Evolutionary conservation across 1,139 yeast species (phyloP), one percentile per base, ranked within the genome.

Genomic region (Taphrina pruni): DNA sequence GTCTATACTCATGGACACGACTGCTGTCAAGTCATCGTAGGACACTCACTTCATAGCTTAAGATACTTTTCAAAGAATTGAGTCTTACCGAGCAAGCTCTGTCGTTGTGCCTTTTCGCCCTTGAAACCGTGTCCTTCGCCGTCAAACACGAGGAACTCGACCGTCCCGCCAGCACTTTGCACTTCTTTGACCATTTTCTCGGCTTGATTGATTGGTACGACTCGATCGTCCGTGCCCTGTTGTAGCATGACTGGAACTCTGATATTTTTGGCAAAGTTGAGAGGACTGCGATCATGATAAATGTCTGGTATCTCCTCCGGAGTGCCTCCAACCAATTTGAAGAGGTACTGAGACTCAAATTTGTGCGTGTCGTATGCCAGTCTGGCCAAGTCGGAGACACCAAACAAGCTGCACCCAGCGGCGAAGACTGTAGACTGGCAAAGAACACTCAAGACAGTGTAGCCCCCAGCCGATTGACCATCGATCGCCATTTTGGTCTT

Each of bases 41-140:
- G 4, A 26, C 2, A 6, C 43, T 45, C 54, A n/a, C 17, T 35
- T 35, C 17, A 62, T 41, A 62, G 39, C 6, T 55, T 45, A n/a
- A 64, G 56, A 26, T 64, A 43, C 39, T 64, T 43, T 20, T 41
- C 67, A 39, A 64, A 43, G 21, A 64, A 64, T 20, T 20, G 35
- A 20, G 67, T 64, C 41, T 64, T 56, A 8, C 67, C 45, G 11
- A 55, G 56, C 12, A 64, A 35, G 1, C 55, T 32, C n/a, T 43
- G 45, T 35, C 60, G 67, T 39, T 64, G 67, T 2, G 67, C 67
- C 32, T 55, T 50, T 20, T 54, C 52, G 26, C 61, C 67, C 43
- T 52, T 41, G 61, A 64, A 64, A 6, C 67, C 67, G 17, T 64
- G 67, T 20, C 67, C 67, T 54, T 64, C 67, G 9, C 67, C 67